A percentile compares a stretch with the other conserved stretches of the same genome.
Evolutionary conservation across 2,329 filamentous ascomycete genomes (phyloP).

Genomic region (Hymenoscyphus occultus): DNA sequence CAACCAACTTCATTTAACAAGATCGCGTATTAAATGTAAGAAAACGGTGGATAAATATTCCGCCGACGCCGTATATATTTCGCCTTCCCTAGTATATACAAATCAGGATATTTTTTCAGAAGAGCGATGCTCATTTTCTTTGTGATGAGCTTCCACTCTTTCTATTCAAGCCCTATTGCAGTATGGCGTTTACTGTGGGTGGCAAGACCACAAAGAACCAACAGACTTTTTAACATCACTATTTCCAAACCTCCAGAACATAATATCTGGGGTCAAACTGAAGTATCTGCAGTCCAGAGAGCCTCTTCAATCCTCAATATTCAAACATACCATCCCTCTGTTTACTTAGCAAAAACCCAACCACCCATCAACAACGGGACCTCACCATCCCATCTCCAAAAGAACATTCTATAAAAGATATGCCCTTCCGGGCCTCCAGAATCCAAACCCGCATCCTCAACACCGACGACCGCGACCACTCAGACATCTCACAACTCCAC

Average conservation of each 20-base stretch:
- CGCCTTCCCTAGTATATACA: neutral
- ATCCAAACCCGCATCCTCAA: slow-evolving; percentile 23
- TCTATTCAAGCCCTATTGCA: neutral
- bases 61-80: neutral
- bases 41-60: neutral
- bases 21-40: slow-evolving; percentile 1
- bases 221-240: neutral
- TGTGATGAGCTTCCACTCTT: neutral
- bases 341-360: neutral
- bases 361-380: neutral
- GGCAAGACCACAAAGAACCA: neutral
- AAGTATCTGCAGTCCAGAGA: neutral
- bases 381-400: neutral
- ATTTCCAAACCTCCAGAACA: neutral
- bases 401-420: slow-evolving; percentile 7
- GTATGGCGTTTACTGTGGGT: neutral
- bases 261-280: neutral
- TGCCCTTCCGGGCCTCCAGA: slow-evolving; percentile 25
- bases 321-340: neutral
- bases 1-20: slow-evolving; percentile 1
- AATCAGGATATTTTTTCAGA: neutral
- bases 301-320: neutral
- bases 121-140: neutral
- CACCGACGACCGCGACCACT: neutral
- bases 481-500: neutral